Percentiles rank a stretch among this genome's conserved stretches.
Conservation (phyloP, 108 stramenopile species). For the Seminavis robusta region DNA sequence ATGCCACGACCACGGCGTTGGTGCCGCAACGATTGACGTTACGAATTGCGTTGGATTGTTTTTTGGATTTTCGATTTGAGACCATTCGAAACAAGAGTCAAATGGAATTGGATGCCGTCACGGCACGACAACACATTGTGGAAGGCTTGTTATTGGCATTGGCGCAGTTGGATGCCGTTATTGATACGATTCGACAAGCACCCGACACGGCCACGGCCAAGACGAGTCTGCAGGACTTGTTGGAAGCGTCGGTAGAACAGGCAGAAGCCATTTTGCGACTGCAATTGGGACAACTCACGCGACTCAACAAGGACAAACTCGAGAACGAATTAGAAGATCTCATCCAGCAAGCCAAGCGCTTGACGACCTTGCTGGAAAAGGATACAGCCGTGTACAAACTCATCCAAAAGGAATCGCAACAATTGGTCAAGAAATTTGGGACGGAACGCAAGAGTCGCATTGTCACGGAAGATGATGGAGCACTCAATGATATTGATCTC, state of each 20-base stretch:
- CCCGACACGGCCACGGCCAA: conserved; percentile 70
- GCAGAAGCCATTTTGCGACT: conserved; percentile 90
- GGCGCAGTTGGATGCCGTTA: conserved; percentile 79
- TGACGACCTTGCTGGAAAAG: conserved; percentile 50
- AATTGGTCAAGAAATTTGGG: conserved; percentile 77
- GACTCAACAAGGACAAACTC: conserved; percentile 87
- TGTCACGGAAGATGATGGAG: conserved; percentile 70
- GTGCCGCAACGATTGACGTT: conserved; percentile 91
- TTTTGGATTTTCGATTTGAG: conserved; percentile 90
- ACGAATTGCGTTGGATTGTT: conserved; percentile 79
- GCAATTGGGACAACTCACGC: conserved; percentile 88
- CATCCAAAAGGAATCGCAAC: conserved; percentile 77
- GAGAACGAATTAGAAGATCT: conserved; percentile 66
- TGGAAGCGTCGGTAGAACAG: conserved; percentile 71
- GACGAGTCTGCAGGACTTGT: conserved; percentile 49
- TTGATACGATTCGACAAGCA: conserved; percentile 72
- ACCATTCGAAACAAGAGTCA: conserved; percentile 84
- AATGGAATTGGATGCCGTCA: conserved; percentile 78
- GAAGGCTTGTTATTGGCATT: conserved; percentile 86
- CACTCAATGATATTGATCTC: conserved; percentile 84
- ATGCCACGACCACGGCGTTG: conserved; percentile 25
- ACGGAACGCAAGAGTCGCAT: conserved; percentile 78
- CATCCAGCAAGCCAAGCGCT: conserved; percentile 27
- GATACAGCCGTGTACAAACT: conserved; percentile 78
- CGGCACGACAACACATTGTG: conserved; percentile 86